Evolutionary conservation across 768 basidiomycete genomes (phyloP).

Genomic region (Melanogaster broomeanus): DNA sequence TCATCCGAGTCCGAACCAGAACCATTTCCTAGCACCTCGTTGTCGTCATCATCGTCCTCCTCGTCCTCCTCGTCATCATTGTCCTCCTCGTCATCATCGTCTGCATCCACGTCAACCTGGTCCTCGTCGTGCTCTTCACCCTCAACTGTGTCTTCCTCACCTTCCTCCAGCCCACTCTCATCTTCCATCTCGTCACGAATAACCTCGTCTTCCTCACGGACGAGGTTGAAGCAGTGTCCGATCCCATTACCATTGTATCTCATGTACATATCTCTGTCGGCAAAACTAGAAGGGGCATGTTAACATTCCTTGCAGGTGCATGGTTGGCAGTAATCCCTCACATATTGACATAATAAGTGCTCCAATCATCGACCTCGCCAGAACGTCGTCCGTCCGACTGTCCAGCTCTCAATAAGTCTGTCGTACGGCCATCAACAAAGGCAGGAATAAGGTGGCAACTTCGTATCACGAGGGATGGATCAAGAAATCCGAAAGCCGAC

Average conservation of each 20-base stretch:
- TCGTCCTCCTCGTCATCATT: too few relatives aligned
- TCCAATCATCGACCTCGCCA: conserved; percentile 16
- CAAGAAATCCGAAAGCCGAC: conserved; percentile 36
- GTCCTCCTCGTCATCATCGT: too few relatives aligned
- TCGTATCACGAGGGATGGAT: conserved; percentile 33
- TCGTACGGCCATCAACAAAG: conserved; percentile 22
- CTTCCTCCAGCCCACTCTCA: too few relatives aligned
- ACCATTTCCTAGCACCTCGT: too few relatives aligned
- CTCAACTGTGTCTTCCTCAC: too few relatives aligned
- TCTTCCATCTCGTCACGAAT: too few relatives aligned
- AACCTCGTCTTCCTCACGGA: background rate
- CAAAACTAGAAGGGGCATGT: conserved; percentile 2
- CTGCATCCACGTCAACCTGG: too few relatives aligned
- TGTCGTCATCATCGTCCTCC: too few relatives aligned
- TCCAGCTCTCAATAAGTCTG: background rate
- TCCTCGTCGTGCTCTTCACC: too few relatives aligned
- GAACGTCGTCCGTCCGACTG: background rate
- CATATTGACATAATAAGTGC: conserved; percentile 28
- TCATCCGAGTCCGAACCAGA: too few relatives aligned
- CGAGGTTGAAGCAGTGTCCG: conserved; percentile 24
- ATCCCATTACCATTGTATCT: conserved; percentile 28
- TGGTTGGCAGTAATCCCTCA: conserved; percentile 2
- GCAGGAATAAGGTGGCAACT: conserved; percentile 37
- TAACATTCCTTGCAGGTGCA: background rate
- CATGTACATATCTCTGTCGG: conserved; percentile 30